Evolutionary conservation across 164 flowering plant genomes (phyloP).

Genomic region (Tinospora cordifolia): DNA sequence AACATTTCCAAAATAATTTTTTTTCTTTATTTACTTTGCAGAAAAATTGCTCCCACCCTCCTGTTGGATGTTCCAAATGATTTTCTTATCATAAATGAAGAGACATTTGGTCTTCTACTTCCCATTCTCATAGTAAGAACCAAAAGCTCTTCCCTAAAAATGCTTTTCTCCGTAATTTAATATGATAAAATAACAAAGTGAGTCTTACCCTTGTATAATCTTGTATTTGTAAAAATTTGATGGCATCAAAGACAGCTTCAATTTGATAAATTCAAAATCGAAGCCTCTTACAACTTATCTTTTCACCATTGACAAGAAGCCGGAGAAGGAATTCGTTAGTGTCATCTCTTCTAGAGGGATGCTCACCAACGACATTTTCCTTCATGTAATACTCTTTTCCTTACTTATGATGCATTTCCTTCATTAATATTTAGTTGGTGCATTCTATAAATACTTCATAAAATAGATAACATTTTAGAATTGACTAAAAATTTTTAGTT

Average conservation of each 20-base stretch:
- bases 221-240: slow-evolving; percentile 44
- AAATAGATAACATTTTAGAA: not conserved
- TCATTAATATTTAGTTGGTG: too few species aligned
- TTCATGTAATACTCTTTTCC: too few species aligned
- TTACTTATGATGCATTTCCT: too few species aligned
- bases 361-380: slow-evolving; percentile 77
- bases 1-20: not conserved
- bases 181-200: not conserved
- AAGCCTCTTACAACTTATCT: too few species aligned
- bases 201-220: too few species aligned
- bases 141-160: not conserved
- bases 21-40: slow-evolving; percentile 22
- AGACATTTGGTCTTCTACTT: slow-evolving; percentile 90
- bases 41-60: slow-evolving; percentile 84
- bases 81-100: too few species aligned
- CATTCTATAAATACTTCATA: too few species aligned
- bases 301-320: slow-evolving; percentile 64
- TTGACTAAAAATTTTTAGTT: not conserved
- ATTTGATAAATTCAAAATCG: slow-evolving; percentile 47
- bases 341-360: slow-evolving; percentile 70
- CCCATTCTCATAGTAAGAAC: slow-evolving; percentile 67
- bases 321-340: slow-evolving; percentile 55
- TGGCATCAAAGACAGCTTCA: slow-evolving; percentile 62
- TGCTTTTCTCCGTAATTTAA: not conserved
- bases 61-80: too few species aligned